Evolutionary conservation across 179 eudicot species (phyloP).

Genomic region (Silene vulgaris): DNA sequence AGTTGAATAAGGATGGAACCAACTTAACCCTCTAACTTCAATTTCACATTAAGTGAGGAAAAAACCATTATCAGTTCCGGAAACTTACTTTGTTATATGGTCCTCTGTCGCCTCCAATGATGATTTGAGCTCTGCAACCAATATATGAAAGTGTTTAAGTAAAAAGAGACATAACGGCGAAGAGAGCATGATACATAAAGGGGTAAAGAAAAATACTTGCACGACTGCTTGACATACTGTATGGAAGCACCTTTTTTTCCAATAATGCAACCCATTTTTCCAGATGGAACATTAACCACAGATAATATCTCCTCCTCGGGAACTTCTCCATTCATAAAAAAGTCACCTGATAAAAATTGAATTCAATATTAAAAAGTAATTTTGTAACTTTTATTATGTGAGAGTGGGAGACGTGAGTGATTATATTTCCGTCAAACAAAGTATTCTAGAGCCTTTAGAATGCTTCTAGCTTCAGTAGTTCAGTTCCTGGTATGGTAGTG

Average conservation of each 20-base stretch:
- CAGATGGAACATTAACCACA: conserved; percentile 24
- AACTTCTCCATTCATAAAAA: conserved; percentile 18
- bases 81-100: conserved; percentile 31
- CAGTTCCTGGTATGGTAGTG: no score
- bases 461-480: no score
- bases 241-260: conserved; percentile 30
- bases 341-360: conserved; percentile 10
- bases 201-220: conserved; percentile 26
- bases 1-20: not conserved
- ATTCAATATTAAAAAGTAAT: not conserved
- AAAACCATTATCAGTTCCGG: not conserved
- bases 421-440: no score
- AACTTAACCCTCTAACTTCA: not conserved
- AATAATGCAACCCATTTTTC: conserved; percentile 33
- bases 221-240: conserved; percentile 24
- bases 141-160: not conserved
- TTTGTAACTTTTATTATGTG: not conserved
- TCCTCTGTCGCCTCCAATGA: conserved; percentile 35
- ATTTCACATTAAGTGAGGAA: not conserved
- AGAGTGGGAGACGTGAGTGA: no score
- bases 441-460: no score
- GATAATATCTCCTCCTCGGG: conserved; percentile 30
- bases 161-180: not conserved
- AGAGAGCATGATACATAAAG: not conserved
- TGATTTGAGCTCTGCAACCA: conserved; percentile 30